Evolutionary conservation across 2,329 filamentous ascomycete species (phyloP), one percentile per base, ranked within the genome.

Genomic region (Blastomyces parvus): DNA sequence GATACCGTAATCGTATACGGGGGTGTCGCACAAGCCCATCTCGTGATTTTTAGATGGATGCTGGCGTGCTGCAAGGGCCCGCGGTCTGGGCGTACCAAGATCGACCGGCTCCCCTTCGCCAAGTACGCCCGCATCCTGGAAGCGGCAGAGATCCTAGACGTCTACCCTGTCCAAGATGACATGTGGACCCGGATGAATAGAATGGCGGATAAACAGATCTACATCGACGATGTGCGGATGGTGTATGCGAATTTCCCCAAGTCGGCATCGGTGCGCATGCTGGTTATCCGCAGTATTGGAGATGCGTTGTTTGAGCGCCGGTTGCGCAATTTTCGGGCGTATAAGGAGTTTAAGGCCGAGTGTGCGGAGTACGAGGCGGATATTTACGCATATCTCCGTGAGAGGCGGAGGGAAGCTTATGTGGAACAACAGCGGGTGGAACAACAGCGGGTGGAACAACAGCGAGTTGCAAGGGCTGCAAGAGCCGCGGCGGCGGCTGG

Each of bases 261-360:
- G 55, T 42, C 62, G 7, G 60, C 61, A 3, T 27, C 63, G 19
- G 56, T 63, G 9, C 64, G 66, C n/a, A 62, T 64, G 52, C 50
- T 65, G 13, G 64, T 66, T 38, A 66, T 67, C 14, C 59, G 63
- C 40, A 67, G 66, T n/a, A 67, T 67, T 36, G 66, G 66, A 17
- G 63, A 66, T 44, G 66, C 66, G 8, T 27, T 67, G 5, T 65
- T 61, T 22, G 64, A 65, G 40, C 64, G 66, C 33, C 61, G 66
- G 14, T 46, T 67, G 42, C 61, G 61, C 25, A 61, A 60, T 25
- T 67, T 65, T 61, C 60, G 46, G n/a, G 22, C 60, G 30, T 66
- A 67, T 59, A 64, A 65, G 63, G 63, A 61, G 40, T 65, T 67
- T 40, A 59, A 62, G 22, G 25, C 61, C 9, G 57, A 65, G 22